Evolutionary conservation across 192 early-diverging fungal species (phyloP).

Genomic region (Neocallimastix lanati): DNA sequence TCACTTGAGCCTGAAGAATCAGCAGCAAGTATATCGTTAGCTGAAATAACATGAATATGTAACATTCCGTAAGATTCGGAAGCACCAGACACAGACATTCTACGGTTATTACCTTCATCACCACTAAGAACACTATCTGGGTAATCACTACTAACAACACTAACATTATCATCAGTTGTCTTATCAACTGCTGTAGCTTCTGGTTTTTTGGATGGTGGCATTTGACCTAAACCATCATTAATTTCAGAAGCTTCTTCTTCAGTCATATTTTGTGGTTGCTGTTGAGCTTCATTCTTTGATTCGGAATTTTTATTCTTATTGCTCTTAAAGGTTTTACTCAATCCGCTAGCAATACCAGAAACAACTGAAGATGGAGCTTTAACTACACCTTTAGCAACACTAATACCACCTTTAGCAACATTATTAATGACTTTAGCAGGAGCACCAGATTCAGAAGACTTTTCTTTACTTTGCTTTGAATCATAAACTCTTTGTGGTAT

Average conservation of each 20-base stretch:
- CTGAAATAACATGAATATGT: conserved; percentile 33
- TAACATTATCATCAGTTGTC: too few species aligned
- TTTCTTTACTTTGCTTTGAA: not conserved
- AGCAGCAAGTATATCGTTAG: conserved; percentile 37
- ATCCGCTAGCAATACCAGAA: not conserved
- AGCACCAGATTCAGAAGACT: not conserved
- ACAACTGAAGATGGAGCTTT: not conserved
- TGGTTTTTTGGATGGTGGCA: not conserved
- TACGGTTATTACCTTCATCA: too few species aligned
- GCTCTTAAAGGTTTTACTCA: not conserved
- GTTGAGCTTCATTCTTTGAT: not conserved
- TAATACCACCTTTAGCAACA: not conserved
- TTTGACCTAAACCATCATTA: not conserved
- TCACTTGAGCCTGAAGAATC: conserved; percentile 56
- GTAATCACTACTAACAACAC: not conserved
- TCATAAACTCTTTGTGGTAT: not conserved
- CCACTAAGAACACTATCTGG: conserved; percentile 16
- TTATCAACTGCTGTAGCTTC: too few species aligned
- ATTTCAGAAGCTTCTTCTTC: not conserved
- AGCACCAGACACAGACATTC: conserved; percentile 18
- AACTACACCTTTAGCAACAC: not conserved
- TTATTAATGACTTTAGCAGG: not conserved
- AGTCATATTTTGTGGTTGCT: not conserved
- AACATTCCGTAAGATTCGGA: conserved; percentile 36
- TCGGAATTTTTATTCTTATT: not conserved